Evolutionary conservation across 768 basidiomycete genomes (phyloP).

Genomic region (Rhizopogon roseolus): DNA sequence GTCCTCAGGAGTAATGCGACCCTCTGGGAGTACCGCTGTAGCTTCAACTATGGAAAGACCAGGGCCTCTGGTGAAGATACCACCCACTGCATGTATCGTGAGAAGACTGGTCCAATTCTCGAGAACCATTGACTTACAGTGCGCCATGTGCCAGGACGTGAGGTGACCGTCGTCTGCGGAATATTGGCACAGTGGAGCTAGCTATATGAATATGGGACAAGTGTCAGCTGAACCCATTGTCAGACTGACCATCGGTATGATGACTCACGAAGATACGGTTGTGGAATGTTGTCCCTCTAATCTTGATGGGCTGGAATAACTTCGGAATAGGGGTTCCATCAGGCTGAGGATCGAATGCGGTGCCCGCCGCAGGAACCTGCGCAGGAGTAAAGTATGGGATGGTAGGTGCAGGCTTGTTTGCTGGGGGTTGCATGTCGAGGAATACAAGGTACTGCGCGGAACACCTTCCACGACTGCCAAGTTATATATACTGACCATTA

Average conservation of each 20-base stretch:
- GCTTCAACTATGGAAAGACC: slow-evolving; percentile 74
- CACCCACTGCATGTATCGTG: slow-evolving; percentile 25
- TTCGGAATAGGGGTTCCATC: slow-evolving; percentile 34
- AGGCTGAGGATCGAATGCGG: slow-evolving; percentile 35
- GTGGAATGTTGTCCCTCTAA: slow-evolving; percentile 61
- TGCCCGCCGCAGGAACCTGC: slow-evolving; percentile 40
- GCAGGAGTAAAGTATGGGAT: slow-evolving; percentile 43
- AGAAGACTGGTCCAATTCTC: neutral
- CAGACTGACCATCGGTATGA: neutral
- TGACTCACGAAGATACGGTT: slow-evolving; percentile 69
- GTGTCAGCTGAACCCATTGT: neutral
- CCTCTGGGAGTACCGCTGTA: slow-evolving; percentile 68
- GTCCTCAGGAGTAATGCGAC: slow-evolving; percentile 74
- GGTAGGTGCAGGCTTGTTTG: slow-evolving; percentile 35
- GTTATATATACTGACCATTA: neutral
- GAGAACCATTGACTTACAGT: slow-evolving; percentile 34
- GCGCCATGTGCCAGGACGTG: slow-evolving; percentile 82
- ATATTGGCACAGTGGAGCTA: slow-evolving; percentile 85
- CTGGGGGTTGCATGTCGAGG: neutral
- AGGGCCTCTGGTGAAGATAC: slow-evolving; percentile 66
- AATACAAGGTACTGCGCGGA: no score
- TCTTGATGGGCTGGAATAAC: slow-evolving; percentile 62
- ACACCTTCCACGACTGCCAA: neutral
- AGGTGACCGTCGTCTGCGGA: slow-evolving; percentile 68
- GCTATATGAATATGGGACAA: neutral